Base-by-base conservation (phyloP, 495 filamentous ascomycete genomes). In the Penicillium canescens region DNA sequence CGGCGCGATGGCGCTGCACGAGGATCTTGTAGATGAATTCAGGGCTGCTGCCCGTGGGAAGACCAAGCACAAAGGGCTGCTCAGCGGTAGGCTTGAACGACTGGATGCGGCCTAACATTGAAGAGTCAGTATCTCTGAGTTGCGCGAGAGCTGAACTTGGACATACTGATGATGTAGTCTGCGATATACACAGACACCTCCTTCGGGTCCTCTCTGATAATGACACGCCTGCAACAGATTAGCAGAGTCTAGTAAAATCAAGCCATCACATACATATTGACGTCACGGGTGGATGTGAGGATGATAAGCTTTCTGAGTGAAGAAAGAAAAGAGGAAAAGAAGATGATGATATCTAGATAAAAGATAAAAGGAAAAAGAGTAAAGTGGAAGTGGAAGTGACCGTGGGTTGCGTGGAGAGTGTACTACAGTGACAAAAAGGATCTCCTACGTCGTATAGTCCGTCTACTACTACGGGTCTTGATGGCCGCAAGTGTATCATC, bases 1-100 rank as follows among this genome's bases (percentile, higher is more conserved):
- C 88, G 37, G 83, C 81, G 68, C 90, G 88, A 77, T 90, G 83
- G 54, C 80, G 83, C 62, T 85, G 80, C 9, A 92, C 89, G 1
- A 93, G 77, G 61, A 83, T 80, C 66, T 82, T 84, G 80, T 95
- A 95, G 63, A 93, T 85, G 46, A 82, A 78, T 48, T 90, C 81
- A 0, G 90, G 90, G 56, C 85, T 91, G 60, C 85, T 89, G 16
- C 90, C 90, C 20, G 90, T 93, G 4, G 90, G 90, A 12, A 95
- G 81, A 45, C 90, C 90, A 18, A 95, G 84, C 1, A 93, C 88
- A 60, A 93, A 93, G 2, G 89, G 89, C 53, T 85, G 82, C 56
- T 75, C 66, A 18, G 84, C 78, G 0, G 86, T 87, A 5, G 90
- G 89, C 34, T 78, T 78, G 72, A 89, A 93, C 38, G 79, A 66